phyloP scores from a whole-genome alignment of 2,329 filamentous ascomycete species.

The Diaporthe aspalathi region DNA sequence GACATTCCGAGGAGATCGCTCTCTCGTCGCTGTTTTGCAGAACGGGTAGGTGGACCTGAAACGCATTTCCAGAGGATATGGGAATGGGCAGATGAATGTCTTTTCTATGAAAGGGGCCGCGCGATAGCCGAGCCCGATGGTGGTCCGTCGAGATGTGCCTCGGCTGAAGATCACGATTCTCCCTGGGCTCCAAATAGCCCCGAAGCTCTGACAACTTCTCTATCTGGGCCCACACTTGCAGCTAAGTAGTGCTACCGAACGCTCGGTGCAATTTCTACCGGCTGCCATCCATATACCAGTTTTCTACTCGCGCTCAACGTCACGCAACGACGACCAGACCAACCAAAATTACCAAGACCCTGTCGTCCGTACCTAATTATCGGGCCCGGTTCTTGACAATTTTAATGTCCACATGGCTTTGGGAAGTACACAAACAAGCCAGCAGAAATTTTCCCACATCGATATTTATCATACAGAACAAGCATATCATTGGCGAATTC shows the following conservation, averaged over 20 bases:
- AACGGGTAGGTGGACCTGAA: not conserved
- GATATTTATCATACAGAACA: not conserved
- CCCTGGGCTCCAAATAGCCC: not conserved
- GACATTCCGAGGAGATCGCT: constrained; percentile 28
- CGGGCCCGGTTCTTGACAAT: not conserved
- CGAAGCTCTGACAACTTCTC: too few relatives aligned
- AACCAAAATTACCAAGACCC: not conserved
- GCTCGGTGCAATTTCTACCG: not conserved
- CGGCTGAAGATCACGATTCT: constrained; percentile 31
- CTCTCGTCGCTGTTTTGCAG: fast-evolving
- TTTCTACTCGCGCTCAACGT: not conserved
- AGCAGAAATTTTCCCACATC: not conserved
- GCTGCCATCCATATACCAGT: not conserved
- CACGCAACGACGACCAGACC: not conserved
- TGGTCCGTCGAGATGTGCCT: constrained; percentile 21
- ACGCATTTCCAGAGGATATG: not conserved
- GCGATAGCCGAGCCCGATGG: not conserved
- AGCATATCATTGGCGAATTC: not conserved
- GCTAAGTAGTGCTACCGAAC: not conserved
- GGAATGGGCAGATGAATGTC: not conserved
- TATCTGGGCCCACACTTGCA: not conserved
- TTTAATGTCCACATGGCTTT: not conserved
- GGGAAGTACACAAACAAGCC: too few relatives aligned
- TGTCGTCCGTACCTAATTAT: not conserved
- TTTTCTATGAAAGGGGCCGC: not conserved